Percentiles rank a stretch among this genome's conserved stretches.
These are phyloP conservation scores for Taphrina populina DNA, from an alignment of 1,139 yeast species.

Conservation along the genomic window DNA sequence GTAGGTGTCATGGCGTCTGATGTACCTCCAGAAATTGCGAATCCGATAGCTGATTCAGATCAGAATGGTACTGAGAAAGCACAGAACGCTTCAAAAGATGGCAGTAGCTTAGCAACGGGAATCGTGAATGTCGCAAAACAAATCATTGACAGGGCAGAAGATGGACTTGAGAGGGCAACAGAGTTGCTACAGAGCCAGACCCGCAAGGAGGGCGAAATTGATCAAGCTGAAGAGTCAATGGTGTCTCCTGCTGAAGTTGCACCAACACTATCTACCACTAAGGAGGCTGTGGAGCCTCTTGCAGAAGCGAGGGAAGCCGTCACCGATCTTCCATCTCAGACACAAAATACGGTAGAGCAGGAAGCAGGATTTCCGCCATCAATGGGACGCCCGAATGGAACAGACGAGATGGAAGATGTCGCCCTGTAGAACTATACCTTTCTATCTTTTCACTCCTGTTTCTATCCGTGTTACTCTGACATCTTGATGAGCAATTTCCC, in stretches of 20 bases:
- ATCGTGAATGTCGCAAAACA: too few relatives aligned
- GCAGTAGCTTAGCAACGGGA: too few relatives aligned
- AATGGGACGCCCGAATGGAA: conserved; percentile 2
- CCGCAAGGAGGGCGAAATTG: too few relatives aligned
- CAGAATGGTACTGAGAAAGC: background rate
- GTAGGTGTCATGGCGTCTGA: background rate
- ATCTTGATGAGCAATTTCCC: conserved; percentile 56
- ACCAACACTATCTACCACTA: conserved; percentile 1
- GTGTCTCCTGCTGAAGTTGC: conserved; percentile 13
- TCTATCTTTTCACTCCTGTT: background rate
- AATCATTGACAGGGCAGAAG: background rate
- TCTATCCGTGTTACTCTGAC: background rate
- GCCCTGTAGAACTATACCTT: conserved; percentile 1
- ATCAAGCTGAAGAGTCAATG: too few relatives aligned
- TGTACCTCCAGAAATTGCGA: background rate
- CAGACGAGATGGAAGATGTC: conserved; percentile 19
- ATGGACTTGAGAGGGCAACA: conserved; percentile 2
- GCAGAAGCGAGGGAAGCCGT: conserved; percentile 4
- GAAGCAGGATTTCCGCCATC: conserved; percentile 8
- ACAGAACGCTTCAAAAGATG: background rate
- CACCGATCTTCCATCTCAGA: conserved; percentile 10
- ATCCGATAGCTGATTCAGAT: background rate
- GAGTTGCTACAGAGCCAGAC: too few relatives aligned
- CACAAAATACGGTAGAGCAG: background rate
- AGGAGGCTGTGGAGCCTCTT: conserved; percentile 13